Percentiles rank a stretch among this genome's conserved stretches.
Conservation (phyloP, 2,329 filamentous ascomycete genomes). For the Fusarium xyrophilum region DNA sequence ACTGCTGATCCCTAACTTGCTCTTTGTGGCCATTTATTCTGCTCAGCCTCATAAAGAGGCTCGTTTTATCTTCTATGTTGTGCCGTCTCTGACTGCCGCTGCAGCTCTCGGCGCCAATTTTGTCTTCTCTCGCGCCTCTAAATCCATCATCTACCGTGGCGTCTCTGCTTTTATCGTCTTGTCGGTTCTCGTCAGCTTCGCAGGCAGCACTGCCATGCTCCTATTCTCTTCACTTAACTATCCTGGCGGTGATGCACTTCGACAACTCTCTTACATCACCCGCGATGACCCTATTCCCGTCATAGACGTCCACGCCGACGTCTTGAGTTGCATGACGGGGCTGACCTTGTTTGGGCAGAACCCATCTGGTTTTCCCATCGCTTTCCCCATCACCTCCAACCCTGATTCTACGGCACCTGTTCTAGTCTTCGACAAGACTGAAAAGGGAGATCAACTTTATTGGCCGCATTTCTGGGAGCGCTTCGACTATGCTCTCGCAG, state of each 20-base stretch:
- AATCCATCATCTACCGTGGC: slow-evolving; percentile 63
- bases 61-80: slow-evolving; percentile 89
- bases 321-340: slow-evolving; percentile 74
- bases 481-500: slow-evolving; percentile 69
- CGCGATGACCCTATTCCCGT: slow-evolving; percentile 31
- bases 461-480: slow-evolving; percentile 65
- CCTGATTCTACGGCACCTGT: slow-evolving; percentile 36
- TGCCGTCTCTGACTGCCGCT: slow-evolving; percentile 80
- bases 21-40: slow-evolving; percentile 83
- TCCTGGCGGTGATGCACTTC: slow-evolving; percentile 83
- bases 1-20: slow-evolving; percentile 69
- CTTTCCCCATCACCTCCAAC: slow-evolving; percentile 35
- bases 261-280: slow-evolving; percentile 54
- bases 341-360: slow-evolving; percentile 70
- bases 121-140: slow-evolving; percentile 69
- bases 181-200: slow-evolving; percentile 67
- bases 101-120: slow-evolving; percentile 77
- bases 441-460: slow-evolving; percentile 51
- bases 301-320: slow-evolving; percentile 66
- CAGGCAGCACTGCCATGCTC: slow-evolving; percentile 70
- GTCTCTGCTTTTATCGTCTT: slow-evolving; percentile 62
- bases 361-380: slow-evolving; percentile 47
- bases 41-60: slow-evolving; percentile 94
- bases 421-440: slow-evolving; percentile 67
- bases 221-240: slow-evolving; percentile 89